Conservation (phyloP, 345 rosid genomes). For the Camelina hispida region DNA sequence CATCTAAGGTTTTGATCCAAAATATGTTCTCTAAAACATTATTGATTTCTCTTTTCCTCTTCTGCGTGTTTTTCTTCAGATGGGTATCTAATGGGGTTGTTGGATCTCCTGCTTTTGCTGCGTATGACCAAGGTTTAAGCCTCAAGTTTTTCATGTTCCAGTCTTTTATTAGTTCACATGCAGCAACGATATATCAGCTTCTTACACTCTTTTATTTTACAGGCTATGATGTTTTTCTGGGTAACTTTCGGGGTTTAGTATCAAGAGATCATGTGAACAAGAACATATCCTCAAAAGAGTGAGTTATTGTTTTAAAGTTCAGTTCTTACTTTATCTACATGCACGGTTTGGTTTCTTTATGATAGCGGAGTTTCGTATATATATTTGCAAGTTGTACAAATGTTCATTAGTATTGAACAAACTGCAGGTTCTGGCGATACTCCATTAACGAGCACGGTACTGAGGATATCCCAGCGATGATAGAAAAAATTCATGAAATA, state of each 20-base stretch:
- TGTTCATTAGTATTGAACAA: conserved; percentile 16
- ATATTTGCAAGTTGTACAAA: conserved; percentile 25
- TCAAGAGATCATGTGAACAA: conserved; percentile 89
- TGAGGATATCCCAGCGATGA: conserved; percentile 92
- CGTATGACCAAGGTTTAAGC: conserved; percentile 90
- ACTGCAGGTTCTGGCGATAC: conserved; percentile 87
- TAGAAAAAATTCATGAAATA: conserved; percentile 86
- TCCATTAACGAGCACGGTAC: conserved; percentile 94
- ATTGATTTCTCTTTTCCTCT: conserved; percentile 13
- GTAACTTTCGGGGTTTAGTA: conserved; percentile 92
- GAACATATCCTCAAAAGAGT: conserved; percentile 80
- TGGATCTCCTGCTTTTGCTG: conserved; percentile 99
- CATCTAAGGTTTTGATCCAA: conserved; percentile 8
- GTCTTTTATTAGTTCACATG: conserved; percentile 1
- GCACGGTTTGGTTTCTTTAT: conserved; percentile 1
- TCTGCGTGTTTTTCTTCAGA: conserved; percentile 48
- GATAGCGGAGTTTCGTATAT: conserved; percentile 1
- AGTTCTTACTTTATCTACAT: conserved; percentile 13
- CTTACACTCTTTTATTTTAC: conserved; percentile 35
- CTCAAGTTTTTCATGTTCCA: conserved; percentile 21
- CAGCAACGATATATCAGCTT: conserved; percentile 1
- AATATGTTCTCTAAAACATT: background rate
- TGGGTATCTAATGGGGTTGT: conserved; percentile 98
- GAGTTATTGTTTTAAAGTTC: conserved; percentile 43
- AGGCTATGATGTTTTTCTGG: conserved; percentile 97